Conservation (phyloP, 768 basidiomycete species). For the Neoboletus brunneissimus region DNA sequence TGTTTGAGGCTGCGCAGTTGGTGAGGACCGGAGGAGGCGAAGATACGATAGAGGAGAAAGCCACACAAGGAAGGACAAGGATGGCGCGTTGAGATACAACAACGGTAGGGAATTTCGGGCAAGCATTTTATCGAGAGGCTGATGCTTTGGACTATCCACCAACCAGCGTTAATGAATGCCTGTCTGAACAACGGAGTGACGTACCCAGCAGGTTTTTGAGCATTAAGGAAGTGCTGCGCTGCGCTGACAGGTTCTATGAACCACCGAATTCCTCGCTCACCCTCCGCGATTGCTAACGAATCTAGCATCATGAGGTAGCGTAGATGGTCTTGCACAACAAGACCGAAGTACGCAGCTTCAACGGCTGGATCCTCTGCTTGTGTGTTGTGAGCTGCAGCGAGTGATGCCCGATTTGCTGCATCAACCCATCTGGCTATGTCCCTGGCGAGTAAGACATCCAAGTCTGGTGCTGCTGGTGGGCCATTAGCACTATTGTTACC, state of each 20-base stretch:
- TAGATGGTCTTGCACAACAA: conserved; percentile 51
- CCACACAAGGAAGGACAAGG: conserved; percentile 69
- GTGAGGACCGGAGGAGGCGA: conserved; percentile 45
- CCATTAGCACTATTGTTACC: conserved; percentile 44
- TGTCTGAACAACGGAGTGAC: conserved; percentile 3
- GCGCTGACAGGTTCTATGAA: conserved; percentile 49
- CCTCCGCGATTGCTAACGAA: conserved; percentile 51
- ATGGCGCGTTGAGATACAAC: conserved; percentile 66
- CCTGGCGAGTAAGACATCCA: conserved; percentile 62
- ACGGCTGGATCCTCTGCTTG: conserved; percentile 49
- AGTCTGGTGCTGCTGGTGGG: conserved; percentile 38
- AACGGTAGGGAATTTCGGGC: conserved; percentile 55
- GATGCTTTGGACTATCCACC: conserved; percentile 37
- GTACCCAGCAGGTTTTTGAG: conserved; percentile 18
- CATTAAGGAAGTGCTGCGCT: conserved; percentile 18
- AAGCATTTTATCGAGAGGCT: conserved; percentile 68
- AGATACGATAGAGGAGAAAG: conserved; percentile 71
- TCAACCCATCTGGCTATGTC: conserved; percentile 55
- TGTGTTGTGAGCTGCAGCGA: conserved; percentile 16
- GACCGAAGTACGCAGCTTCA: conserved; percentile 49
- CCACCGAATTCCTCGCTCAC: conserved; percentile 69
- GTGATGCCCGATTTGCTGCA: conserved; percentile 38
- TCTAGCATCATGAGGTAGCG: conserved; percentile 73
- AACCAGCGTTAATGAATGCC: not conserved
- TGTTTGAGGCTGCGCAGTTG: conserved; percentile 16